Percentiles rank a stretch among this genome's conserved stretches.
Evolutionary conservation across 2,329 filamentous ascomycete species (phyloP).

Genomic region (Penicillium sp.): DNA sequence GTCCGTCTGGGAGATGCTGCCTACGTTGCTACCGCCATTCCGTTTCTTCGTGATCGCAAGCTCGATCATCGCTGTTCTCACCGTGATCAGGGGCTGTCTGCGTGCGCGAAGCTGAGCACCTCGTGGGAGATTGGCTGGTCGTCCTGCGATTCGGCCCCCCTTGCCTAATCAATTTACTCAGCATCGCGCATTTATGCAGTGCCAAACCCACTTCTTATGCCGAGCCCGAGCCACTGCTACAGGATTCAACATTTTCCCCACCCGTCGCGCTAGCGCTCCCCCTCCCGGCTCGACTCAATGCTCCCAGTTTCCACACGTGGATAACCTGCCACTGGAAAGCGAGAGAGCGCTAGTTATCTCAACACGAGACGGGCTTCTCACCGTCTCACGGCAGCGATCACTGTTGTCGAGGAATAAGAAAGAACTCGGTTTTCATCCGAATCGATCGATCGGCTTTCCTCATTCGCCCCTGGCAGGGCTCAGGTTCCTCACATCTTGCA

Average conservation of each 20-base stretch:
- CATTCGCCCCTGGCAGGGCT: background rate
- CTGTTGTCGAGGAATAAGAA: background rate
- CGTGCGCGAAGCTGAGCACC: slow-evolving; percentile 3
- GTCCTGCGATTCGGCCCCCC: background rate
- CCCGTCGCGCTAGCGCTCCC: background rate
- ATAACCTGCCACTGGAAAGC: background rate
- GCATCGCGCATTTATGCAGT: slow-evolving; percentile 3
- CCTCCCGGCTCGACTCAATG: background rate
- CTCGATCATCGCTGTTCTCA: slow-evolving; percentile 6
- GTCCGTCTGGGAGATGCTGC: slow-evolving; percentile 11
- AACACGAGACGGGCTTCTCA: background rate
- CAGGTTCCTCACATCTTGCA: background rate
- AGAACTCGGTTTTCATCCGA: background rate
- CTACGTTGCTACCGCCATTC: slow-evolving; percentile 11
- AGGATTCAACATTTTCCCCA: background rate
- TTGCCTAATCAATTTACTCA: background rate
- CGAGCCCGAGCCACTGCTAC: background rate
- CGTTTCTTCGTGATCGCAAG: slow-evolving; percentile 5
- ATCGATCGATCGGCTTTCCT: background rate
- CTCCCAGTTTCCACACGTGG: background rate
- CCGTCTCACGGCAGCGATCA: background rate
- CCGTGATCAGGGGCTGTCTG: slow-evolving; percentile 8
- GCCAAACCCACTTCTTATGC: background rate
- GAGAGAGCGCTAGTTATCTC: background rate
- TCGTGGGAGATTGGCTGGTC: background rate